A percentile compares a stretch with the other conserved stretches of the same genome.
Evolutionary conservation across 129 eudicot species (phyloP).

Genomic region (Glebionis coronaria): DNA sequence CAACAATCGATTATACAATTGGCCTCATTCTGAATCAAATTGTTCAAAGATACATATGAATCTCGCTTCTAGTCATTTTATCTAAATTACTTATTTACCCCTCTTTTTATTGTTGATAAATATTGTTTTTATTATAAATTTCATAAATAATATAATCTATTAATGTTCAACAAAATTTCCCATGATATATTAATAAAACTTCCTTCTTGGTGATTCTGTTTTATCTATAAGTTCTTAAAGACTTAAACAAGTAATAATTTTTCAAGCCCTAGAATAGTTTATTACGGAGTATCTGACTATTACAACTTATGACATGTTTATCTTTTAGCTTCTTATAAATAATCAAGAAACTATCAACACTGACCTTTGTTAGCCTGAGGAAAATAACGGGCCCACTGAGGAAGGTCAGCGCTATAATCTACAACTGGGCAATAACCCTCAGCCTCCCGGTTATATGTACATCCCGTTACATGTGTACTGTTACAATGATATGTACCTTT

Average conservation of each 20-base stretch:
- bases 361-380: slow-evolving; percentile 84
- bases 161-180: too few species aligned
- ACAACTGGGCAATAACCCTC: slow-evolving; percentile 96
- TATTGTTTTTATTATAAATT: too few species aligned
- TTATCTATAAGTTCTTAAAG: too few species aligned
- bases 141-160: too few species aligned
- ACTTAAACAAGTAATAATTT: too few species aligned
- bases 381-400: slow-evolving; percentile 92
- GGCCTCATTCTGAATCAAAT: too few species aligned
- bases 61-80: neutral
- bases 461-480: slow-evolving; percentile 71
- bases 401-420: slow-evolving; percentile 75
- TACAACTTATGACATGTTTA: too few species aligned
- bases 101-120: neutral
- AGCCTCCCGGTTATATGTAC: slow-evolving; percentile 90
- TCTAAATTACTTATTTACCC: neutral
- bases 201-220: too few species aligned
- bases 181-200: too few species aligned
- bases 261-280: neutral
- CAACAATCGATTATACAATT: too few species aligned
- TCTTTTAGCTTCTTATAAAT: neutral
- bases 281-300: neutral
- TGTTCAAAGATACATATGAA: too few species aligned
- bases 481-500: slow-evolving; percentile 97
- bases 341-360: neutral